Evolutionary conservation across 1,284 basidiomycete genomes (phyloP), one percentile per base, ranked within the genome.

Genomic region (Moniliella sp.): DNA sequence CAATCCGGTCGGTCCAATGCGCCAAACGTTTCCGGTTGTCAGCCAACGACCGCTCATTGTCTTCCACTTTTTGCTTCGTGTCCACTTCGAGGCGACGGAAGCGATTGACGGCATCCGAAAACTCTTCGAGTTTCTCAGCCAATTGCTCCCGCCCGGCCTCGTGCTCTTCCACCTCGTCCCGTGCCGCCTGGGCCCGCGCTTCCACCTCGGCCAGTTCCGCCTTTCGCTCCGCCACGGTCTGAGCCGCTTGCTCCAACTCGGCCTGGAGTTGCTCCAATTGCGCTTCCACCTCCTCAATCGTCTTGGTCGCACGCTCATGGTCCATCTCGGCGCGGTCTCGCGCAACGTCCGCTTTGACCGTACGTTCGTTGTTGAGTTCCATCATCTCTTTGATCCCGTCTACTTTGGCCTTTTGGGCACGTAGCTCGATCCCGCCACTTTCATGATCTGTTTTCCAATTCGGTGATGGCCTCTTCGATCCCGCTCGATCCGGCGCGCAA

Each of bases 301-400:
- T 61, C 36, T 67, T 68, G 23, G 69, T 64, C 11, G 76, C 62
- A 61, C 84, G 86, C 38, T 66, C 65, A 4, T 70, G 62, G 56
- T 94, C 86, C 53, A 83, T 82, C 62, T 79, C 73, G 0, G 82
- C 80, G 57, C 91, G 91, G 11, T 73, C 71, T 55, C 75, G 77
- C 2, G 76, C 74, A 10, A 93, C 80, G 61, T 97, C 86, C 1
- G 81, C 81, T 62, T 84, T 93, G 32, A 83, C 86, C 51, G 88
- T 79, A 46, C 81, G 76, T 35, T 91, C 83, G 54, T 75, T 79
- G 28, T 78, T 74, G 30, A 91, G 67, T 39, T 52, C 46, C 8
- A 60, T 51, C 45, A 51, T 53, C 25, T 55, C 52, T 34, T 46
- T 48, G 36, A 57, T 54, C 25, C 51, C 54, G 27, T 52, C 52